A percentile compares a stretch with the other conserved stretches of the same genome.
Evolutionary conservation across 1,139 yeast species (phyloP).

Genomic region (Insectozyma bohioensis): DNA sequence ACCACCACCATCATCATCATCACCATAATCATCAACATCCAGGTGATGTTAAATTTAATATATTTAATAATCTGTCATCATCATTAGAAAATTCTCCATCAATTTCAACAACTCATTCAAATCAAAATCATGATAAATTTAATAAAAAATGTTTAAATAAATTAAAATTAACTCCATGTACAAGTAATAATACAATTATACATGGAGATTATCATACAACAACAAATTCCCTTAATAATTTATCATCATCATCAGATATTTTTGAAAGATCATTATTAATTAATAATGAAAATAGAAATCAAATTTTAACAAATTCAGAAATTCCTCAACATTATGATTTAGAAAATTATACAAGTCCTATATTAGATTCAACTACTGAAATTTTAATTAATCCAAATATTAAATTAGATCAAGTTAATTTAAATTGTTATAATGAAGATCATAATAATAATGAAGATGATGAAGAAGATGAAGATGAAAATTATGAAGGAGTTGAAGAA

Average conservation of each 20-base stretch:
- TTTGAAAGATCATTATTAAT: slow-evolving; percentile 15
- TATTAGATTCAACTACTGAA: slow-evolving; percentile 33
- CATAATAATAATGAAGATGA: slow-evolving; percentile 1
- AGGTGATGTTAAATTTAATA: slow-evolving; percentile 9
- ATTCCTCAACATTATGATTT: slow-evolving; percentile 27
- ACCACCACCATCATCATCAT: background rate
- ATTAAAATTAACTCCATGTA: slow-evolving; percentile 11
- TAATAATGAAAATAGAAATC: slow-evolving; percentile 1
- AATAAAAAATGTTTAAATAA: slow-evolving; percentile 13
- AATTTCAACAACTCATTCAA: background rate
- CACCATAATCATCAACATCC: background rate
- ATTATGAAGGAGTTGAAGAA: slow-evolving; percentile 1
- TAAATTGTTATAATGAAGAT: slow-evolving; percentile 25
- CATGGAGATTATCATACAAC: slow-evolving; percentile 1
- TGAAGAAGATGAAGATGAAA: slow-evolving; percentile 1
- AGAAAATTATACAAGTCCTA: slow-evolving; percentile 32
- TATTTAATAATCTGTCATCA: slow-evolving; percentile 12
- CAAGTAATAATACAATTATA: background rate
- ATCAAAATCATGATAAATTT: slow-evolving; percentile 5
- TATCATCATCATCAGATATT: slow-evolving; percentile 13
- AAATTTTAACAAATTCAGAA: slow-evolving; percentile 13
- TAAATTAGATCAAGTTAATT: slow-evolving; percentile 24
- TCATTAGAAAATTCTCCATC: slow-evolving; percentile 7
- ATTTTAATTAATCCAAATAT: slow-evolving; percentile 28
- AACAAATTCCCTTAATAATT: background rate